phyloP scores from a whole-genome alignment of 305 asterid genomes.

The Fraxinus baroniana region DNA sequence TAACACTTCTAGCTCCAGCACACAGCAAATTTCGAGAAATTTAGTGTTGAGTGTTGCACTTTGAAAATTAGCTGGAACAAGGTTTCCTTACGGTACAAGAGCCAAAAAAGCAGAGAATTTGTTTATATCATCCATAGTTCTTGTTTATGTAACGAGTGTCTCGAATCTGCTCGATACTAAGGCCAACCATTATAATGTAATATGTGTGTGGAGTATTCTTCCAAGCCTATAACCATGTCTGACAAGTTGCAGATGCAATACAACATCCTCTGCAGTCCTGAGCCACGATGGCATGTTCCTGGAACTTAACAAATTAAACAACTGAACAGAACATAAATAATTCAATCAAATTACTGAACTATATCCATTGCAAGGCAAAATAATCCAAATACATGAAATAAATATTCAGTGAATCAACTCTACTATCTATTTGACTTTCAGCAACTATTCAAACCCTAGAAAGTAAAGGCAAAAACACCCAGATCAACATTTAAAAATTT shows the following conservation, averaged over 20 bases:
- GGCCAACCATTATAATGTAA: slow-evolving; percentile 51
- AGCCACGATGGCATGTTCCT: slow-evolving; percentile 68
- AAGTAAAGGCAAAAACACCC: neutral
- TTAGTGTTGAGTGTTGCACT: slow-evolving; percentile 67
- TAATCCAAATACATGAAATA: slow-evolving; percentile 21
- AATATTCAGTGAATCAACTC: slow-evolving; percentile 16
- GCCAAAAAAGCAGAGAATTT: slow-evolving; percentile 59
- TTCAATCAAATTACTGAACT: neutral
- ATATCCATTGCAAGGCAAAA: neutral
- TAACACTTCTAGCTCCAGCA: slow-evolving; percentile 75
- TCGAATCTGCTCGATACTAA: slow-evolving; percentile 62
- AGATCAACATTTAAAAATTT: neutral
- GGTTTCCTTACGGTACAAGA: slow-evolving; percentile 78
- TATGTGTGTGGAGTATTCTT: slow-evolving; percentile 67
- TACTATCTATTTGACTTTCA: neutral
- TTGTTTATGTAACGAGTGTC: slow-evolving; percentile 71
- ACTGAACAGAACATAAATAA: neutral
- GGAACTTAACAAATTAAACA: slow-evolving; percentile 42
- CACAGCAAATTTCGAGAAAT: slow-evolving; percentile 73
- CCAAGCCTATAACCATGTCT: slow-evolving; percentile 81
- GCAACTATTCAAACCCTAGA: neutral
- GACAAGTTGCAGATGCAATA: slow-evolving; percentile 83
- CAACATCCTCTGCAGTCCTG: slow-evolving; percentile 70
- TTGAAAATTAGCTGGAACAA: slow-evolving; percentile 61
- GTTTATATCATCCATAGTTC: slow-evolving; percentile 73